Base-by-base conservation (phyloP, 768 basidiomycete genomes). In the Russula emetica region DNA sequence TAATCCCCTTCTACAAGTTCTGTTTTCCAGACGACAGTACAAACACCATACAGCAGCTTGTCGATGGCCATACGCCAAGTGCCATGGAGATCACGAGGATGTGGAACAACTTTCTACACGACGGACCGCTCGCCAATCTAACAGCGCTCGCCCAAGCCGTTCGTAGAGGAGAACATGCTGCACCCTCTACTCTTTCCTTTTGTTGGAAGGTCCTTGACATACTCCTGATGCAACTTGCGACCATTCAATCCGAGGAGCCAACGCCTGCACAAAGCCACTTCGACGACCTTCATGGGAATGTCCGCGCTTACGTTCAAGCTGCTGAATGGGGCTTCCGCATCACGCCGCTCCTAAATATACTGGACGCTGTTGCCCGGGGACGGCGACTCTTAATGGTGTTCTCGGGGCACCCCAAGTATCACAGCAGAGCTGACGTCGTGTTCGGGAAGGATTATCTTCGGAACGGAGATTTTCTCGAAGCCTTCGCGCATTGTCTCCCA, bases 151-250 rank as follows among this genome's bases (percentile, higher is more conserved):
- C 51, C 24, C 11, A 32, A 10, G 34, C 51, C 9, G 8, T 63
- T 45, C 57, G 28, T 10, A n/a, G 10, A 5, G 1, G 36, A 20
- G 52, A 53, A 18, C 20, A 16, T 6, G 51, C n/a, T 16, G 26
- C 24, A 13, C 30, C 30, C 2, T 54, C 34, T 1, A 20, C 4
- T 24, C 62, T 63, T 36, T 53, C 62, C 5, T 28, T 63, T 20
- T 63, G 57, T 18, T 63, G 62, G 62, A 45, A 28, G 16, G 32
- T 34, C n/a, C 44, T 63, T 44, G 34, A 63, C 26, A 18, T 58
- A 11, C 62, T 63, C 34, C 24, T 58, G 34, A 63, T 26, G 14
- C 34, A 28, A 22, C 36, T 63, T 34, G 20, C 16, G 9, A 49
- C 59, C 9, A 5, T 52, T 9, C 34, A 28, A 20, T 42, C 44